Evolutionary conservation across 805 yeast genomes (phyloP), one percentile per base, ranked within the genome.

Genomic region (Naumovozyma baii): DNA sequence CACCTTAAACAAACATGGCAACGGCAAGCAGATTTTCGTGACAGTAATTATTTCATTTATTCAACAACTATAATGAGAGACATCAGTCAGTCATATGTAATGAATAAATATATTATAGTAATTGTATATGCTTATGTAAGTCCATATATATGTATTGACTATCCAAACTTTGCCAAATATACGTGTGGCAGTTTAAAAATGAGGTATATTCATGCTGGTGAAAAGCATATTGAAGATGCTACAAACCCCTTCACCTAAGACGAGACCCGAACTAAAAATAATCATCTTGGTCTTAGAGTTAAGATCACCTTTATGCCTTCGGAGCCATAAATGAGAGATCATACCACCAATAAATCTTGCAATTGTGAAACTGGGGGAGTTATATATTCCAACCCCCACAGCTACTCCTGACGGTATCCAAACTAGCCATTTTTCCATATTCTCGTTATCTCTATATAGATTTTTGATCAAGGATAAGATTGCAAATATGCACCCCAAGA

Each of bases 361-460:
- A 34, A 90, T 67, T 0, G 97, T 92, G 63, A 90, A 92, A 36
- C 86, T 80, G 2, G 98, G 97, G 0, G 88, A 72, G 58, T 92
- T 92, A 61, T 90, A 92, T 45, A 90, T 86, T 14, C 98, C 97
- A 38, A 90, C 83, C 1, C 98, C 98, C 14, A 88, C 96, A 2
- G 98, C 96, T 19, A 92, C 94, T 10, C 98, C 98, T 17, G 86
- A 80, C 1, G 98, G 98, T 19, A 90, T 63, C 63, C 72, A 84
- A 2, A 69, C 63, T 4, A 56, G 22, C 53, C 58, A 50, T 30
- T 47, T 51, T 41, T 76, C 50, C 40, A 67, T 68, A 36, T 61
- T 62, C 37, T 68, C 64, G 15, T 35, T 40, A 28, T 62, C 61
- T 37, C 71, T 68, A 13, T 78, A 68, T 3, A 79, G 47, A 46